phyloP scores from a whole-genome alignment of 352 stramenopile genomes.

The Globisporangium paddicum region DNA sequence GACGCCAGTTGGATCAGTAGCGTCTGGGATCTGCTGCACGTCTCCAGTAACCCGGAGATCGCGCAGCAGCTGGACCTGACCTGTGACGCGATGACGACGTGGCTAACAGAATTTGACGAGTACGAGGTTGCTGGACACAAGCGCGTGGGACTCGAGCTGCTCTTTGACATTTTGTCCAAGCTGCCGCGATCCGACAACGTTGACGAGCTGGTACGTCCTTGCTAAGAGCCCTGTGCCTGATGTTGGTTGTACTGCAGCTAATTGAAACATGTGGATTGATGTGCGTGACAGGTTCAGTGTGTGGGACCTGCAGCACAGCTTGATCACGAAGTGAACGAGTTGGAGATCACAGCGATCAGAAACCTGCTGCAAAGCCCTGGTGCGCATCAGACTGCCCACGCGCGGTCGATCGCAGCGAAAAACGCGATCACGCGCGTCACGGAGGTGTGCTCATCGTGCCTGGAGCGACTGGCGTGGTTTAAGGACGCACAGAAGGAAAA shows the following conservation, averaged over 20 bases:
- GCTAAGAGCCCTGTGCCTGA: not conserved
- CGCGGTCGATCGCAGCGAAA: slow-evolving; percentile 32
- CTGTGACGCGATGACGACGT: slow-evolving; percentile 30
- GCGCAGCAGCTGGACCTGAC: slow-evolving; percentile 33
- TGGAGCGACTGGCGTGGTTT: slow-evolving; percentile 37
- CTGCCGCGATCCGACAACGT: slow-evolving; percentile 7
- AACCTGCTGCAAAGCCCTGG: slow-evolving; percentile 2
- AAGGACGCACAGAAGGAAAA: slow-evolving; percentile 9
- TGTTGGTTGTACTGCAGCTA: not conserved
- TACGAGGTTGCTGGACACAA: slow-evolving; percentile 5
- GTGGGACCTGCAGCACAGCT: not conserved
- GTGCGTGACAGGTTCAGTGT: not conserved
- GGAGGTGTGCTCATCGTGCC: slow-evolving; percentile 28
- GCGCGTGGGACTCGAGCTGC: slow-evolving; percentile 12
- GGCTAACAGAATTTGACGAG: slow-evolving; percentile 17
- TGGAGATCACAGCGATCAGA: slow-evolving; percentile 11
- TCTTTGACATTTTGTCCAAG: slow-evolving; percentile 16
- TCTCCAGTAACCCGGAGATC: slow-evolving; percentile 25
- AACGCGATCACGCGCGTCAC: slow-evolving; percentile 40
- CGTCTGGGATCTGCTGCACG: slow-evolving; percentile 28
- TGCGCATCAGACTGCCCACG: slow-evolving; percentile 17
- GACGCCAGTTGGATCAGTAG: slow-evolving; percentile 25
- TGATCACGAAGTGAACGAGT: slow-evolving; percentile 6
- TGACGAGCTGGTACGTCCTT: slow-evolving; percentile 8
- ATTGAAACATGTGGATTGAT: not conserved